phyloP scores from a whole-genome alignment of 495 filamentous ascomycete genomes.

The Neurospora sp. region DNA sequence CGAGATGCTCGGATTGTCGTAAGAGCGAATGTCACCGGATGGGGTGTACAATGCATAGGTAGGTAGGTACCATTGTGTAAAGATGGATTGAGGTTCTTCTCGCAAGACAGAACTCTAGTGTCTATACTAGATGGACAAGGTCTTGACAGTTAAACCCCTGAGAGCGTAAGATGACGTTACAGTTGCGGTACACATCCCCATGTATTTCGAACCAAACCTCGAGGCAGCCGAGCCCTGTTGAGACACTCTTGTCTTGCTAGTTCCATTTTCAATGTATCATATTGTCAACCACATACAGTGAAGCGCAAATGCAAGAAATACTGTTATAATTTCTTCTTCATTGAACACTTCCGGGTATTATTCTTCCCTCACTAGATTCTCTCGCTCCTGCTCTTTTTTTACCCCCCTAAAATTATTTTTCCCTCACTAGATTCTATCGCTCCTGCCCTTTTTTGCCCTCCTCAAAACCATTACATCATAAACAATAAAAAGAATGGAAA shows the following conservation, averaged over 20 bases:
- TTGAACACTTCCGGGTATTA: not conserved
- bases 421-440: not conserved
- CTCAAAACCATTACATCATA: not conserved
- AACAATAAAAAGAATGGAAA: not conserved
- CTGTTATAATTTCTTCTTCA: not conserved
- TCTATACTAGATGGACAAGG: not conserved
- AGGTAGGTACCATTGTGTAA: not conserved
- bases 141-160: not conserved
- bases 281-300: not conserved
- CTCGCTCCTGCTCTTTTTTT: not conserved
- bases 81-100: not conserved
- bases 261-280: not conserved
- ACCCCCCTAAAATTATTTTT: not conserved
- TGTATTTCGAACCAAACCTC: not conserved
- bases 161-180: not conserved
- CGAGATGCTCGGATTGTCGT: not conserved
- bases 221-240: not conserved
- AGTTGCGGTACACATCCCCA: not conserved
- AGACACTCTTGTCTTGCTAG: not conserved
- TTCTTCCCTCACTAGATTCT: not conserved
- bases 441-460: not conserved
- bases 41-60: not conserved
- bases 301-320: not conserved
- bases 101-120: not conserved
- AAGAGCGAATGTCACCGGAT: not conserved